phyloP scores from a whole-genome alignment of 2,329 filamentous ascomycete genomes.

The Penicillium sclerotigenum region DNA sequence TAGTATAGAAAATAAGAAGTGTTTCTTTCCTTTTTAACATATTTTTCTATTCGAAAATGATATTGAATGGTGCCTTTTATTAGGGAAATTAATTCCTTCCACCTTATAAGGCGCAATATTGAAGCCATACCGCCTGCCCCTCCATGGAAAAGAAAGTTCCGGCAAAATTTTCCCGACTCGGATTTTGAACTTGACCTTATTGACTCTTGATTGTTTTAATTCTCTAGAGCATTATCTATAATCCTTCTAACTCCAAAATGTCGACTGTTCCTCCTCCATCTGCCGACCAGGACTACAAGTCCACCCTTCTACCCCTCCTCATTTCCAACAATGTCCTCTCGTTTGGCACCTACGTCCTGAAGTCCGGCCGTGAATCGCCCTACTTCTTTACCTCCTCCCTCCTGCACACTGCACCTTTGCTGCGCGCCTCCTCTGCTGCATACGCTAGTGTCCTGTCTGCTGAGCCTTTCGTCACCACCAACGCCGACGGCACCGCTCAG shows the following conservation, averaged over 20 bases:
- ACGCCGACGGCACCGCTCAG: conserved; percentile 33
- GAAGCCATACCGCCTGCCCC: conserved; percentile 20
- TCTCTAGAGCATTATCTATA: too few relatives aligned
- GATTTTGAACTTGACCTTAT: conserved; percentile 1
- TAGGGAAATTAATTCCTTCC: neutral
- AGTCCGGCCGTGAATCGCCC: conserved; percentile 83
- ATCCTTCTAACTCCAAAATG: conserved; percentile 19
- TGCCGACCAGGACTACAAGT: conserved; percentile 37
- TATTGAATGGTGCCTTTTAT: neutral
- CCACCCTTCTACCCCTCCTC: conserved; percentile 37
- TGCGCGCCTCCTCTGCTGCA: conserved; percentile 73
- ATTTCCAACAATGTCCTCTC: conserved; percentile 42
- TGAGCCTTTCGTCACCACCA: conserved; percentile 43
- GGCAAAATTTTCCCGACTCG: conserved; percentile 21
- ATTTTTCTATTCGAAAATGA: neutral
- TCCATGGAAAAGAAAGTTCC: conserved; percentile 14
- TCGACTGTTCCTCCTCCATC: conserved; percentile 25
- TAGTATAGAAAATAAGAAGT: neutral
- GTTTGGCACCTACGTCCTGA: conserved; percentile 63
- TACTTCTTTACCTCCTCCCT: conserved; percentile 98
- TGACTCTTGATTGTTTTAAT: too few relatives aligned
- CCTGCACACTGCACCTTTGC: conserved; percentile 77
- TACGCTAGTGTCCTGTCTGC: conserved; percentile 64
- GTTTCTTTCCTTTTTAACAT: neutral
- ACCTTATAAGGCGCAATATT: neutral